phyloP scores from a whole-genome alignment of 176 grass and related monocot species.

The Aegilops sharonensis region DNA sequence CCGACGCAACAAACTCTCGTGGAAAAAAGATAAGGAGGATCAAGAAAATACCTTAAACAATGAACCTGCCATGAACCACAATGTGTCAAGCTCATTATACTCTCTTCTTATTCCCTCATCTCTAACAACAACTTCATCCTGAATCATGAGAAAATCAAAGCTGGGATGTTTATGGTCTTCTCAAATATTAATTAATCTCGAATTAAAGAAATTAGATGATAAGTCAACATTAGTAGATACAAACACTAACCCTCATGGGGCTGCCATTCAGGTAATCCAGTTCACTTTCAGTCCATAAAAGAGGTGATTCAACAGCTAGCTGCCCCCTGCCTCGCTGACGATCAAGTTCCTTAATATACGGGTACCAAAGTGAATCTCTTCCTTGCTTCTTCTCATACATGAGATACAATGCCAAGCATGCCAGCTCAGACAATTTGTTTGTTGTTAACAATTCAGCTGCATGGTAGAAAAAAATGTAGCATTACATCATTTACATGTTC shows the following conservation, averaged over 20 bases:
- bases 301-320: constrained; percentile 90
- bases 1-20: background rate
- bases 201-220: background rate
- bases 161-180: constrained; percentile 18
- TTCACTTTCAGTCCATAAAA: constrained; percentile 90
- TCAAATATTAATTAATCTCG: constrained; percentile 7
- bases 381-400: constrained; percentile 99
- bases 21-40: constrained; percentile 27
- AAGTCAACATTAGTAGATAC: constrained; percentile 20
- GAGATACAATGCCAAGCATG: constrained; percentile 96
- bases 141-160: constrained; percentile 14
- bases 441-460: constrained; percentile 94
- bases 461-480: constrained; percentile 25
- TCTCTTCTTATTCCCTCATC: constrained; percentile 93
- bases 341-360: constrained; percentile 94
- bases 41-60: constrained; percentile 74
- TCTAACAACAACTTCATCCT: constrained; percentile 88
- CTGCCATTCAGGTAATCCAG: constrained; percentile 83
- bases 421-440: constrained; percentile 96
- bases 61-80: constrained; percentile 99
- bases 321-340: constrained; percentile 92
- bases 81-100: constrained; percentile 90
- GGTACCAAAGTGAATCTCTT: constrained; percentile 88
- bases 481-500: constrained; percentile 23
- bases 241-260: constrained; percentile 63